These are phyloP conservation scores for Neoboletus subvelutipes DNA, from an alignment of 768 basidiomycete genomes.

Conservation along the genomic window DNA sequence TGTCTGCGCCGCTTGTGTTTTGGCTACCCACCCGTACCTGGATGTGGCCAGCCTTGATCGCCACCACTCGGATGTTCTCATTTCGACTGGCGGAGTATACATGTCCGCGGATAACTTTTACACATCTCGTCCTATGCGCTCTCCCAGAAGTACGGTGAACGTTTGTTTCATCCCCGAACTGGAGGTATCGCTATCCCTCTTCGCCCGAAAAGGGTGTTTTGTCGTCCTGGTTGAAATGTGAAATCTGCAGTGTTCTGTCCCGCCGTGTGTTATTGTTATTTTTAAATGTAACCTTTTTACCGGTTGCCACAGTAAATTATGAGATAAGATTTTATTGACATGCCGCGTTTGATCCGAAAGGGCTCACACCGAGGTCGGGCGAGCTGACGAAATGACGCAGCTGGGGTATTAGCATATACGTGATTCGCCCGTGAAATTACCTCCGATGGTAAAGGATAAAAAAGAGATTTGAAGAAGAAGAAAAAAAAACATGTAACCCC, in stretches of 20 bases:
- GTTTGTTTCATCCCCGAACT: conserved; percentile 2
- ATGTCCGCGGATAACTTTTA: not conserved
- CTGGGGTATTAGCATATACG: conserved; percentile 24
- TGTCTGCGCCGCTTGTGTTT: not conserved
- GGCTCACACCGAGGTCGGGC: conserved; percentile 1
- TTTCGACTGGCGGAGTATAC: not conserved
- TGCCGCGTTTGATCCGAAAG: conserved; percentile 26
- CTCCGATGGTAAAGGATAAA: not conserved
- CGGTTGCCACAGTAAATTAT: conserved; percentile 12
- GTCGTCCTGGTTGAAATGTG: not conserved
- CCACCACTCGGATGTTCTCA: not conserved
- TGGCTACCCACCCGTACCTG: not conserved
- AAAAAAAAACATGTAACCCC: not conserved
- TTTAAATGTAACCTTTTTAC: not conserved
- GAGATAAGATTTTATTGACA: conserved; percentile 26
- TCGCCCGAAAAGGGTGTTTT: too few relatives aligned
- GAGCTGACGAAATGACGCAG: conserved; percentile 28
- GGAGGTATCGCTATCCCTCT: not conserved
- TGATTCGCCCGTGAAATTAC: conserved; percentile 3
- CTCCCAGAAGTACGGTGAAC: not conserved
- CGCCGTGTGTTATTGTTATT: not conserved
- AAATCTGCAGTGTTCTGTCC: not conserved
- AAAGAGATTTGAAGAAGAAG: not conserved
- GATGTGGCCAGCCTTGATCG: not conserved
- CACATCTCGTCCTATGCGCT: not conserved